Conservation (phyloP, 805 yeast genomes). For the Candida montana region DNA sequence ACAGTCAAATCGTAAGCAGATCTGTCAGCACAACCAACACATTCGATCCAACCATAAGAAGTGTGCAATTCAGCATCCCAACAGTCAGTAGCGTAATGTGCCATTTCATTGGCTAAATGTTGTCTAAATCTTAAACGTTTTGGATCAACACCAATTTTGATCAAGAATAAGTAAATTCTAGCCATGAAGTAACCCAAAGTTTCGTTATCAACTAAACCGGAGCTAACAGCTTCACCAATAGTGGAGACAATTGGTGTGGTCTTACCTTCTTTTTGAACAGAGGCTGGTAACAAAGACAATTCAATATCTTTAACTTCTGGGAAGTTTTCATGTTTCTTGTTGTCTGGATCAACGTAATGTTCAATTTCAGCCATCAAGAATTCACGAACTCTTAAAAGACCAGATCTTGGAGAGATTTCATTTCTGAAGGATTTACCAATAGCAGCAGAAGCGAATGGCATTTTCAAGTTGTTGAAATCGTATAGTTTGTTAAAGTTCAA, state of each 20-base stretch:
- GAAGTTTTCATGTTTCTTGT: constrained; percentile 81
- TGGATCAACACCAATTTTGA: constrained; percentile 86
- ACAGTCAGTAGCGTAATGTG: constrained; percentile 98
- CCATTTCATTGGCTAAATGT: constrained; percentile 99
- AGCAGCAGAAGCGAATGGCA: constrained; percentile 99
- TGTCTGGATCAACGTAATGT: constrained; percentile 91
- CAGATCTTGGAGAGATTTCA: constrained; percentile 98
- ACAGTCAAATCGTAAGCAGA: constrained; percentile 96
- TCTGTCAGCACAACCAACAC: constrained; percentile 99
- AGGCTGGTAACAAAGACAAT: constrained; percentile 79
- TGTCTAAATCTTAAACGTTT: constrained; percentile 90
- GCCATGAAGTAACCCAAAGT: constrained; percentile 96
- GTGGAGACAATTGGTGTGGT: constrained; percentile 60
- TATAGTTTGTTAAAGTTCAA: constrained; percentile 88
- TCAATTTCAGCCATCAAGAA: constrained; percentile 99
- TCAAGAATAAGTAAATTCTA: constrained; percentile 80
- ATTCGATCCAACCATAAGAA: constrained; percentile 98
- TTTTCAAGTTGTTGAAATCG: constrained; percentile 90
- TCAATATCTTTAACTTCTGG: constrained; percentile 65
- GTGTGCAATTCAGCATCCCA: constrained; percentile 98
- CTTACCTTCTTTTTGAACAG: constrained; percentile 80
- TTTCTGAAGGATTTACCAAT: constrained; percentile 98
- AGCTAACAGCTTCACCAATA: constrained; percentile 84
- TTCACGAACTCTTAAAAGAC: constrained; percentile 95
- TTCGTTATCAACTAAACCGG: constrained; percentile 91